A percentile compares a stretch with the other conserved stretches of the same genome.
phyloP scores from a whole-genome alignment of 1,284 basidiomycete genomes.

The Ceratobasidium sp. region DNA sequence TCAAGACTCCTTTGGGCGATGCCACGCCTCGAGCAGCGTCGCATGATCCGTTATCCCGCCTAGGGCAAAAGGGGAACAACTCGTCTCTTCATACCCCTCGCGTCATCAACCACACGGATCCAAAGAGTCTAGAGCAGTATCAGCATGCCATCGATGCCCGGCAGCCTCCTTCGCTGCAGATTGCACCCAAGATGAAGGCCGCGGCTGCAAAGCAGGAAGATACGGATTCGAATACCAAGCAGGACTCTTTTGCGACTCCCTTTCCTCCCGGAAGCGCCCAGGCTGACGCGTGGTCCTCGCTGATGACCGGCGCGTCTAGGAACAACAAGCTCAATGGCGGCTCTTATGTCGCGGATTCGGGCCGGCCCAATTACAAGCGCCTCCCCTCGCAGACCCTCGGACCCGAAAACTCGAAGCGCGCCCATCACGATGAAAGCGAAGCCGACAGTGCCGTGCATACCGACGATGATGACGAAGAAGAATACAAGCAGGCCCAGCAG shows the following conservation, averaged over 20 bases:
- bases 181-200: slow-evolving; percentile 47
- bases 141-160: slow-evolving; percentile 76
- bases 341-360: slow-evolving; percentile 19
- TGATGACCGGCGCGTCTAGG: not conserved
- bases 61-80: slow-evolving; percentile 34
- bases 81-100: slow-evolving; percentile 23
- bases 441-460: slow-evolving; percentile 11
- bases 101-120: not conserved
- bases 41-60: slow-evolving; percentile 14
- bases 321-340: not conserved
- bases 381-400: slow-evolving; percentile 72
- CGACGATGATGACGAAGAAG: slow-evolving; percentile 22
- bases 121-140: slow-evolving; percentile 72
- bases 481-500: slow-evolving; percentile 26
- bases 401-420: slow-evolving; percentile 62
- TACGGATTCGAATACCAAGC: not conserved
- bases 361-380: slow-evolving; percentile 71
- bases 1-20: slow-evolving; percentile 40
- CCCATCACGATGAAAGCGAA: not conserved
- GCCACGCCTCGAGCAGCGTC: slow-evolving; percentile 21
- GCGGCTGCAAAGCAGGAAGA: slow-evolving; percentile 38
- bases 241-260: slow-evolving; percentile 11
- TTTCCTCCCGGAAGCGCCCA: slow-evolving; percentile 27
- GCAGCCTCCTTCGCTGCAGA: slow-evolving; percentile 61
- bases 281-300: slow-evolving; percentile 24